phyloP scores from a whole-genome alignment of 352 stramenopile genomes.

The Globisporangium middletonii region DNA sequence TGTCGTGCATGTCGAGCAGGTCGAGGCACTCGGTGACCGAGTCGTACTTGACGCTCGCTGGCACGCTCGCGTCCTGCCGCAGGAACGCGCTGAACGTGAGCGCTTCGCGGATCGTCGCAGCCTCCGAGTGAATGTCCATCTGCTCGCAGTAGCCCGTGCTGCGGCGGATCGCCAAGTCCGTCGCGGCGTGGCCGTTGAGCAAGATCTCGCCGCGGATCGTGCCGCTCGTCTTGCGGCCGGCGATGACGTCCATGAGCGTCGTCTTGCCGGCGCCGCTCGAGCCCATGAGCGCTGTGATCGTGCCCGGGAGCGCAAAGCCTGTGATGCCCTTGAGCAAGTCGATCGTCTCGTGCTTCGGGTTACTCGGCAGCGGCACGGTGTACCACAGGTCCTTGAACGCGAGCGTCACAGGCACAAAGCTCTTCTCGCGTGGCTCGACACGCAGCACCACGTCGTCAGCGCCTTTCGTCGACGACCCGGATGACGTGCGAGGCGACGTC shows the following conservation, averaged over 20 bases:
- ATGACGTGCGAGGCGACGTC: background rate
- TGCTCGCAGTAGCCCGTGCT: slow-evolving; percentile 68
- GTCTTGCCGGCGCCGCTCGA: slow-evolving; percentile 88
- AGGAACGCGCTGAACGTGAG: slow-evolving; percentile 56
- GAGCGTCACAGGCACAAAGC: slow-evolving; percentile 17
- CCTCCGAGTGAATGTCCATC: slow-evolving; percentile 82
- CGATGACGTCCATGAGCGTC: slow-evolving; percentile 93
- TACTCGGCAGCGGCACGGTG: slow-evolving; percentile 13
- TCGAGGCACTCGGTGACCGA: slow-evolving; percentile 13
- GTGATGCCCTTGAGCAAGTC: slow-evolving; percentile 61
- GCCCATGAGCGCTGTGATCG: slow-evolving; percentile 70
- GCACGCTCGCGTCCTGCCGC: slow-evolving; percentile 12
- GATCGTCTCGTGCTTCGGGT: slow-evolving; percentile 14
- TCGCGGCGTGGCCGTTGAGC: slow-evolving; percentile 64
- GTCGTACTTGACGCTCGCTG: slow-evolving; percentile 11
- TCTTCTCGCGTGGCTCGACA: background rate
- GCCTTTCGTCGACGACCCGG: background rate
- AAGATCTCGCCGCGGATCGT: slow-evolving; percentile 71
- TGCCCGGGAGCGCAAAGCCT: slow-evolving; percentile 52
- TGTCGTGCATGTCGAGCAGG: slow-evolving; percentile 13
- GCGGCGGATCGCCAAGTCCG: slow-evolving; percentile 17
- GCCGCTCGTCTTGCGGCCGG: slow-evolving; percentile 87
- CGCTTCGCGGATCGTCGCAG: slow-evolving; percentile 73
- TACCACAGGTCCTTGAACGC: slow-evolving; percentile 23
- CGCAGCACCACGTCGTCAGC: too few species aligned